These are phyloP conservation scores for Penicillium canescens DNA, from an alignment of 495 filamentous ascomycete species.

Conservation along the genomic window DNA sequence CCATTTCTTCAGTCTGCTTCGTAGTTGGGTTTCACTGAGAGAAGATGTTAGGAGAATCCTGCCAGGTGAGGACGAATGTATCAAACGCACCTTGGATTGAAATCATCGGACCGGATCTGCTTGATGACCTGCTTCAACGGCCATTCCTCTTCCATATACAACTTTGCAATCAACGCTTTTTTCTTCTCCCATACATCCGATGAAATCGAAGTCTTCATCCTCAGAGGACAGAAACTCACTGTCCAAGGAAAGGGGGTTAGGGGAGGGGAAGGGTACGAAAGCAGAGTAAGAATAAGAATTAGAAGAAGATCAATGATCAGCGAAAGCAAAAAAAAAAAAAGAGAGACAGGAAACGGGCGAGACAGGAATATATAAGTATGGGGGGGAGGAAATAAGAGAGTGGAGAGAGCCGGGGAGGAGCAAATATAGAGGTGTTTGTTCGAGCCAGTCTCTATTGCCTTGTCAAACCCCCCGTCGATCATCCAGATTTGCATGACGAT, in stretches of 20 bases:
- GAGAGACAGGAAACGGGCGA: slow-evolving; percentile 6
- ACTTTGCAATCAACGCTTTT: slow-evolving; percentile 45
- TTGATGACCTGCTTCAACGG: slow-evolving; percentile 52
- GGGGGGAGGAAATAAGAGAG: not conserved
- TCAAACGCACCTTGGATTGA: slow-evolving; percentile 45
- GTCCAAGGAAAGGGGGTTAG: not conserved
- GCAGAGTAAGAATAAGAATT: not conserved
- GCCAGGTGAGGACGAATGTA: not conserved
- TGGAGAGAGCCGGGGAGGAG: not conserved
- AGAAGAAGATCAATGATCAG: not conserved
- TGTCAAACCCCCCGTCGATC: slow-evolving; percentile 14
- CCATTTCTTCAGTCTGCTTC: slow-evolving; percentile 51
- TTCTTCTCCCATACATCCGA: slow-evolving; percentile 53
- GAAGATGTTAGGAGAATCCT: not conserved
- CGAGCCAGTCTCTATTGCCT: not conserved
- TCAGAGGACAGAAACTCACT: slow-evolving; percentile 4
- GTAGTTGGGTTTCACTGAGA: slow-evolving; percentile 46
- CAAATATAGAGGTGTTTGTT: not conserved
- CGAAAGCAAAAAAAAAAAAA: not conserved
- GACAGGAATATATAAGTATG: slow-evolving; percentile 8
- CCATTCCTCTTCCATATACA: slow-evolving; percentile 53
- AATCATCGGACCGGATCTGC: slow-evolving; percentile 48
- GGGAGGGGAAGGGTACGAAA: not conserved
- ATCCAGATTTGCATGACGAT: slow-evolving; percentile 23
- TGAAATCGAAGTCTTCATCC: slow-evolving; percentile 49